phyloP scores from a whole-genome alignment of 352 stramenopile species.

The Phytophthora meadii region DNA sequence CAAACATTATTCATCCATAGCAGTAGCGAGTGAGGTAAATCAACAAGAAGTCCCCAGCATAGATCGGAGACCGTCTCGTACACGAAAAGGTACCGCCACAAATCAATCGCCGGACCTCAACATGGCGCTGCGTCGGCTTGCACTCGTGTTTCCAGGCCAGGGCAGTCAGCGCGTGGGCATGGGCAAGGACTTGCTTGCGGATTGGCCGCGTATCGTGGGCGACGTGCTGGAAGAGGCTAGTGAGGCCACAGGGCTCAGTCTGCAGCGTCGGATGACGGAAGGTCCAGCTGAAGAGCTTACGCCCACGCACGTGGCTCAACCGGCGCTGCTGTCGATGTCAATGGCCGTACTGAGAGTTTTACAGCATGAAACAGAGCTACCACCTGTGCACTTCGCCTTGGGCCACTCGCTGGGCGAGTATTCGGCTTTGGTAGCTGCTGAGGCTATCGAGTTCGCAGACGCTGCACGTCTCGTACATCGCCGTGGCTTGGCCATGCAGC shows the following conservation, averaged over 20 bases:
- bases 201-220: slow-evolving; percentile 64
- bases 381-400: slow-evolving; percentile 51
- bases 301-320: slow-evolving; percentile 77
- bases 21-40: slow-evolving; percentile 22
- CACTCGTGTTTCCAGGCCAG: slow-evolving; percentile 87
- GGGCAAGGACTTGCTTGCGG: slow-evolving; percentile 73
- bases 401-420: slow-evolving; percentile 91
- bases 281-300: slow-evolving; percentile 70
- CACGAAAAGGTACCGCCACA: slow-evolving; percentile 14
- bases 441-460: slow-evolving; percentile 69
- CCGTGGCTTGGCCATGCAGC: slow-evolving; percentile 76
- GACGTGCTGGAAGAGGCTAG: slow-evolving; percentile 82
- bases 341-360: slow-evolving; percentile 76
- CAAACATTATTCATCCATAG: slow-evolving; percentile 19
- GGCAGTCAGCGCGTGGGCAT: slow-evolving; percentile 86
- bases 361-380: slow-evolving; percentile 63
- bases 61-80: slow-evolving; percentile 14
- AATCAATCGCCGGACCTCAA: slow-evolving; percentile 14
- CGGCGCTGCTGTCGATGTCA: slow-evolving; percentile 84
- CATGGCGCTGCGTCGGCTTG: slow-evolving; percentile 49
- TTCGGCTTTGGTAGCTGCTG: slow-evolving; percentile 79
- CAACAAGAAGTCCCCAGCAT: slow-evolving; percentile 13
- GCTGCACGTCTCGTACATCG: slow-evolving; percentile 75
- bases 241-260: slow-evolving; percentile 68
- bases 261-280: slow-evolving; percentile 65